phyloP scores from a whole-genome alignment of 1,284 basidiomycete genomes.

The Trichosporon asahii region DNA sequence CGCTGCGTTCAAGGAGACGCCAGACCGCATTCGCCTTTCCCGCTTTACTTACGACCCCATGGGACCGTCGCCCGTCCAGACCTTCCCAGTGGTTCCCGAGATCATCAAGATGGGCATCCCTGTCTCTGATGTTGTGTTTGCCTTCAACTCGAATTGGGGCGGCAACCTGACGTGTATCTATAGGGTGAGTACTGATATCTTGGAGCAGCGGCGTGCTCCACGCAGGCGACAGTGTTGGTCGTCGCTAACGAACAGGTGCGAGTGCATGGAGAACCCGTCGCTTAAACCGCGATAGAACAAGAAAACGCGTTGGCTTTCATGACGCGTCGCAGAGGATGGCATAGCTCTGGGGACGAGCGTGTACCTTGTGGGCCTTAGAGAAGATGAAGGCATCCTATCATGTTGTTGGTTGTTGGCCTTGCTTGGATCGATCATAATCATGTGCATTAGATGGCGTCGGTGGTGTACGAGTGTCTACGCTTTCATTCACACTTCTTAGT shows the following conservation, averaged over 20 bases:
- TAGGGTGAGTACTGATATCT: conserved; percentile 62
- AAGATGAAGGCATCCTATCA: background rate
- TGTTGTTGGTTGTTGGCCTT: conserved; percentile 6
- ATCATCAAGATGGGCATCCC: conserved; percentile 68
- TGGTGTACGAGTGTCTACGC: background rate
- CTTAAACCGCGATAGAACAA: background rate
- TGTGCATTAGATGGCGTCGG: background rate
- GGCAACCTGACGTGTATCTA: conserved; percentile 85
- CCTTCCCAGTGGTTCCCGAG: conserved; percentile 70
- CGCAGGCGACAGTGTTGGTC: conserved; percentile 28
- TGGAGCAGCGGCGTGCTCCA: background rate
- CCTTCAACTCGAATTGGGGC: conserved; percentile 83
- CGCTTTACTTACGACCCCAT: conserved; percentile 75
- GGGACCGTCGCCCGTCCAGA: conserved; percentile 70
- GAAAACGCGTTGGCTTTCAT: background rate
- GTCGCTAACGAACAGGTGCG: conserved; percentile 22
- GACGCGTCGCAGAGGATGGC: background rate
- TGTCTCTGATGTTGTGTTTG: conserved; percentile 73
- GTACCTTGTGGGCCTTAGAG: background rate
- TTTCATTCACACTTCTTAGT: background rate
- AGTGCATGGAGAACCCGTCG: conserved; percentile 10
- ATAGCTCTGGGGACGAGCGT: background rate
- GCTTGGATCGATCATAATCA: background rate
- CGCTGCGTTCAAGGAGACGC: conserved; percentile 9
- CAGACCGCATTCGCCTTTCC: conserved; percentile 61